Conservation (phyloP, 257 asterid species). For the Solanum okadae region DNA sequence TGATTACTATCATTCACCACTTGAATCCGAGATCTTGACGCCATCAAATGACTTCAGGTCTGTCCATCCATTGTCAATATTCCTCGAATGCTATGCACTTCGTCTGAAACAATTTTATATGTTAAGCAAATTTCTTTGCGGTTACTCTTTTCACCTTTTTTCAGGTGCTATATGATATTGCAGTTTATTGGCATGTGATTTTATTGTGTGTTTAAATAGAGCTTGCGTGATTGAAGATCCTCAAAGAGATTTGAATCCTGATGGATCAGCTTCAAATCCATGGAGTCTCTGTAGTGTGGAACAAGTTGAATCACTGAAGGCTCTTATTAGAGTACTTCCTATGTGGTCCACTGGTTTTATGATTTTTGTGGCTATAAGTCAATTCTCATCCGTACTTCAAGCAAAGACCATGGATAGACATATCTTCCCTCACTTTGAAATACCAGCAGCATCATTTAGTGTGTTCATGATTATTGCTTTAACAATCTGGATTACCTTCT, state of each 20-base stretch:
- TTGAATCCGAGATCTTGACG: not conserved
- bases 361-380: not conserved
- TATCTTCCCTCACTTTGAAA: constrained; percentile 1
- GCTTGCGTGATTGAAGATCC: constrained; percentile 10
- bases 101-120: not conserved
- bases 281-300: constrained; percentile 6
- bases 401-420: constrained; percentile 5
- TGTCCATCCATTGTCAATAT: not conserved
- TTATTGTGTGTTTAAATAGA: not conserved
- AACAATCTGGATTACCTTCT: constrained; percentile 4
- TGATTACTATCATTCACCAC: not conserved
- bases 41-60: constrained; percentile 8
- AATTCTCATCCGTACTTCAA: not conserved
- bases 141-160: not conserved
- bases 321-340: constrained; percentile 1
- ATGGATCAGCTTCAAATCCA: constrained; percentile 4
- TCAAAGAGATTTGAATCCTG: constrained; percentile 4
- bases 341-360: constrained; percentile 12
- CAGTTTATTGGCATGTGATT: not conserved
- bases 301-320: constrained; percentile 2
- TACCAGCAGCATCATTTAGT: constrained; percentile 15
- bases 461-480: not conserved
- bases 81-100: not conserved
- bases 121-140: not conserved
- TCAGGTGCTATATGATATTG: not conserved